A percentile compares a stretch with the other conserved stretches of the same genome.
phyloP scores from a whole-genome alignment of 2,329 filamentous ascomycete species.

The Botrytis paeoniae region DNA sequence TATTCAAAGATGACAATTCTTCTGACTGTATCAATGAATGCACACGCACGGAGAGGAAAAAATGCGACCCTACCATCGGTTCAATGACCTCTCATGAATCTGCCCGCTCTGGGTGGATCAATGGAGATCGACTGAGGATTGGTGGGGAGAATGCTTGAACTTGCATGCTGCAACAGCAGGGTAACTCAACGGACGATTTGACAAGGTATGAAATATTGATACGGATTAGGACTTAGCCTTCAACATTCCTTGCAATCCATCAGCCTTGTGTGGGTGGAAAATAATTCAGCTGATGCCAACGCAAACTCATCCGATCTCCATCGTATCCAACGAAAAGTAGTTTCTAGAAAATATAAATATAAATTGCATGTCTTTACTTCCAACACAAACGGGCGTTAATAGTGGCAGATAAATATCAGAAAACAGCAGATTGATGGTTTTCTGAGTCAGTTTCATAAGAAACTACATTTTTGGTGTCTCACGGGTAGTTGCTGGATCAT shows the following conservation, averaged over 20 bases:
- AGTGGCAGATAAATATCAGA: background rate
- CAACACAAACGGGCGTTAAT: background rate
- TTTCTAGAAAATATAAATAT: slow-evolving; percentile 1
- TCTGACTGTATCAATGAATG: slow-evolving; percentile 18
- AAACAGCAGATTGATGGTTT: background rate
- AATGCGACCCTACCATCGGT: slow-evolving; percentile 1
- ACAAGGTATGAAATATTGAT: slow-evolving; percentile 15
- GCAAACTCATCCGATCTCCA: background rate
- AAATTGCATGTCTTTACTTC: background rate
- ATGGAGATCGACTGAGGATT: slow-evolving; percentile 7
- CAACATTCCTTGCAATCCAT: slow-evolving; percentile 1
- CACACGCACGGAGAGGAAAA: slow-evolving; percentile 7
- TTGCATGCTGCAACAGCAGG: slow-evolving; percentile 21
- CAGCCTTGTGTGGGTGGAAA: slow-evolving; percentile 17
- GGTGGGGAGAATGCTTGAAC: slow-evolving; percentile 20
- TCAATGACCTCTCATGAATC: slow-evolving; percentile 14
- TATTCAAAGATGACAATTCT: background rate
- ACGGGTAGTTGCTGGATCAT: slow-evolving; percentile 6
- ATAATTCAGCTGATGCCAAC: slow-evolving; percentile 19
- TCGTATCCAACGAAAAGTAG: background rate
- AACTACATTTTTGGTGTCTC: background rate
- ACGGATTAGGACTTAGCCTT: slow-evolving; percentile 15
- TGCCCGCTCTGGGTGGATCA: slow-evolving; percentile 14
- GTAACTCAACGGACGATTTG: background rate
- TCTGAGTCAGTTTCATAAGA: background rate